Evolutionary conservation across 2,329 filamentous ascomycete species (phyloP).

Genomic region (Orbilia brochopaga): DNA sequence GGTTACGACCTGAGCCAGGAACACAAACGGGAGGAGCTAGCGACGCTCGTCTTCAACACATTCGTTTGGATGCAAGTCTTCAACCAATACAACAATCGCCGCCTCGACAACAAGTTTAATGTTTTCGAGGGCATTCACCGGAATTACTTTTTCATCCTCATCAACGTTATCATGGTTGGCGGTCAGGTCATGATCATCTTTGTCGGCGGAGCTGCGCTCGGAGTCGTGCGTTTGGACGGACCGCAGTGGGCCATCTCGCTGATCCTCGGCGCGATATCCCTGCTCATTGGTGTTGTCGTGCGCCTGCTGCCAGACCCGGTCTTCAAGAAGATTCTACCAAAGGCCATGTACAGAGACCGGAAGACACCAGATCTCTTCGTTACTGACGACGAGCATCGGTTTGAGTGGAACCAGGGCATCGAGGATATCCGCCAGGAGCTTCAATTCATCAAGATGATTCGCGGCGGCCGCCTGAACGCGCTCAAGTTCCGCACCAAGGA

Average conservation of each 20-base stretch:
- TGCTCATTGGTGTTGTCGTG: slow-evolving; percentile 63
- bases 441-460: slow-evolving; percentile 77
- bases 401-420: slow-evolving; percentile 74
- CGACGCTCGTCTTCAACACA: slow-evolving; percentile 72
- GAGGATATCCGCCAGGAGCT: slow-evolving; percentile 80
- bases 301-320: slow-evolving; percentile 65
- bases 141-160: slow-evolving; percentile 67
- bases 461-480: slow-evolving; percentile 80
- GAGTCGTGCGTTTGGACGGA: slow-evolving; percentile 62
- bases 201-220: slow-evolving; percentile 65
- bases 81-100: slow-evolving; percentile 67
- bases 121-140: slow-evolving; percentile 66
- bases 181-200: slow-evolving; percentile 67
- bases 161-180: slow-evolving; percentile 66
- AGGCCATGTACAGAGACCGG: slow-evolving; percentile 48
- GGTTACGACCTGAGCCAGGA: slow-evolving; percentile 59
- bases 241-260: slow-evolving; percentile 65
- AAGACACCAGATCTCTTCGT: slow-evolving; percentile 63
- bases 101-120: slow-evolving; percentile 69
- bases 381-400: slow-evolving; percentile 67
- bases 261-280: slow-evolving; percentile 61
- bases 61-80: slow-evolving; percentile 78
- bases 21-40: slow-evolving; percentile 60
- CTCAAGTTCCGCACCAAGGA: slow-evolving; percentile 67
- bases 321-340: slow-evolving; percentile 61